Base-by-base conservation (phyloP, 2,329 filamentous ascomycete genomes). In the Cylindrodendrum hubeiense region DNA sequence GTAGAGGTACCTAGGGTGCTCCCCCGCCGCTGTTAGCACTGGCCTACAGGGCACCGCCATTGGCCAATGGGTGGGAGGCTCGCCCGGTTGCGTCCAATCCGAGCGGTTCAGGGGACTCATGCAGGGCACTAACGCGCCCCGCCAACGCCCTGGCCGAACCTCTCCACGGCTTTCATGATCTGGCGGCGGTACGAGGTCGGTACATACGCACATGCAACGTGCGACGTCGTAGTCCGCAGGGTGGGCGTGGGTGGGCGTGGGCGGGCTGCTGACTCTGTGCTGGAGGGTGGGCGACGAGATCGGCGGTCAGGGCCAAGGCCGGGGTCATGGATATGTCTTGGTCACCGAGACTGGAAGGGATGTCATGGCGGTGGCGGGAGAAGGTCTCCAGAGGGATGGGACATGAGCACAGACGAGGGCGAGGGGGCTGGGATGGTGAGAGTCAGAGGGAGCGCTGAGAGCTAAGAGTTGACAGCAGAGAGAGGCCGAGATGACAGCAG, bases 101-200 rank as follows among this genome's bases (percentile, higher is more conserved):
- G 10, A 63, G 39, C 49, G 51, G 21, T 64, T 51, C 60, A 69
- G 54, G 34, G 44, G 58, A 65, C 58, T 63, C 70, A 17, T 73
- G 72, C 72, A 73, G 68, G 66, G 59, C 69, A 60, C 71, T 74
- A 74, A 69, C 51, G 64, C 62, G 68, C 72, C 72, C 72, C 71
- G 65, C 72, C 62, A 61, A 50, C 67, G 59, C 67, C 68, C 66
- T 71, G 70, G 63, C 59, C 65, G 64, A 71, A 73, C 71, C 68
- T 68, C 67, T 69, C 67, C 67, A 65, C 60, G 66, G 71, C 67
- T 73, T 56, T 33, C 37, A 63, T 59, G 63, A 65, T 65, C 63
- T 65, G 28, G 53, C 54, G 51, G 62, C 60, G 47, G 53, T 52
- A 56, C 51, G 19, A 62, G 39, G 44, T 37, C 46, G 44, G 44